Percentiles rank a stretch among this genome's conserved stretches.
Conservation (phyloP, 2,329 filamentous ascomycete genomes). For the Xenosphaeropsis pyriputrescens region DNA sequence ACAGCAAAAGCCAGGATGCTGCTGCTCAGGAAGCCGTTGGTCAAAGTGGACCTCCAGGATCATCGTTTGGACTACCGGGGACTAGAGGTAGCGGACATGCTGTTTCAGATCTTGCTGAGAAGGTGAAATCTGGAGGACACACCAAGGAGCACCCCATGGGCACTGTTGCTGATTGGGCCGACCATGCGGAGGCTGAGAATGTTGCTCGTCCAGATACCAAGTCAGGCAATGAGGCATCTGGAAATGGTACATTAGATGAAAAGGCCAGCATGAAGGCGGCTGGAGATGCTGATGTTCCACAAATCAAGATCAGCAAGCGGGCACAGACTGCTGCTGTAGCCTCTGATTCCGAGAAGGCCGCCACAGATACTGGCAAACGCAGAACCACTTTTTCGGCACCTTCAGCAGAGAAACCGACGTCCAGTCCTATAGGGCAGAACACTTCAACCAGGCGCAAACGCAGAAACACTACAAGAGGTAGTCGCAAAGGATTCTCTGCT, state of each 20-base stretch:
- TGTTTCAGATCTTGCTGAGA: constrained; percentile 10
- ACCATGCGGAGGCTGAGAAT: constrained; percentile 10
- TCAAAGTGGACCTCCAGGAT: constrained; percentile 17
- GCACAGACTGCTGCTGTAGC: constrained; percentile 6
- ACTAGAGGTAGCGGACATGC: constrained; percentile 6
- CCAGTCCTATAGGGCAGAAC: constrained; percentile 3
- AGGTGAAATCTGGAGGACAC: constrained; percentile 6
- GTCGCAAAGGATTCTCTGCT: constrained; percentile 44
- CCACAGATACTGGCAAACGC: constrained; percentile 28
- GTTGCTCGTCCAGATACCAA: constrained; percentile 6
- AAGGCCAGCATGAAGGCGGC: constrained; percentile 18
- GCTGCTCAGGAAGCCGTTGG: constrained; percentile 14
- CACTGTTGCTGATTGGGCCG: constrained; percentile 14
- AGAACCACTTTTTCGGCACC: constrained; percentile 37
- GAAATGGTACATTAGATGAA: constrained; percentile 12
- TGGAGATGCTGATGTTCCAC: constrained; percentile 30
- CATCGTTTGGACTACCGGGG: constrained; percentile 2
- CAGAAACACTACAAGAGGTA: constrained; percentile 50
- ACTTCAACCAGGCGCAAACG: constrained; percentile 45
- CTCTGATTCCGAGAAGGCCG: constrained; percentile 8
- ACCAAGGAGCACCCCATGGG: constrained; percentile 8
- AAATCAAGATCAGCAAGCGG: constrained; percentile 21
- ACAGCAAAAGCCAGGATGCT: constrained; percentile 15
- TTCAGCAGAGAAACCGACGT: constrained; percentile 5
- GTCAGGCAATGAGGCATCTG: constrained; percentile 5